phyloP scores from a whole-genome alignment of 2,329 filamentous ascomycete genomes.

The Fusarium graminum region DNA sequence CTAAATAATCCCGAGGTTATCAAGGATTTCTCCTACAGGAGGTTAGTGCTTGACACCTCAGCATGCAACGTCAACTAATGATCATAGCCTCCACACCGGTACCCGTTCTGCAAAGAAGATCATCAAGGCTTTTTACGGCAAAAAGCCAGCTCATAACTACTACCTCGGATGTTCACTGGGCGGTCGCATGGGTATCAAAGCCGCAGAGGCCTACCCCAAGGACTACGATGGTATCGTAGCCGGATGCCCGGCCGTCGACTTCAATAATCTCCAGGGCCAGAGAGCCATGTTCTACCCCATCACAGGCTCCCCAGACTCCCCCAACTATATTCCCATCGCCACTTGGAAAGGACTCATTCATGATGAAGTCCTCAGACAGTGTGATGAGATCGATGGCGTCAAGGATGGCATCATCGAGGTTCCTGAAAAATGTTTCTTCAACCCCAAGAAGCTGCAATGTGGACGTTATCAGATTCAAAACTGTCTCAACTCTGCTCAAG shows the following conservation, averaged over 20 bases:
- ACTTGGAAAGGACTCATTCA: conserved; percentile 52
- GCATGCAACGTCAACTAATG: not conserved
- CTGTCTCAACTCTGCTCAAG: conserved; percentile 19
- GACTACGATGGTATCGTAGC: conserved; percentile 67
- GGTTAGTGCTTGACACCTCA: conserved; percentile 5
- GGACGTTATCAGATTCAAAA: not conserved
- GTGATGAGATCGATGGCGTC: conserved; percentile 64
- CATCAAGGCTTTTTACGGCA: conserved; percentile 59
- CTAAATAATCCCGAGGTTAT: conserved; percentile 54
- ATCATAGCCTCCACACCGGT: conserved; percentile 6
- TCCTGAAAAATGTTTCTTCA: conserved; percentile 60
- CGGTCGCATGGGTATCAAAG: conserved; percentile 69
- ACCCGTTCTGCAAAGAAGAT: conserved; percentile 9
- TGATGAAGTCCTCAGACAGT: conserved; percentile 61
- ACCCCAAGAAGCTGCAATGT: conserved; percentile 58
- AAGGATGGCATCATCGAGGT: conserved; percentile 64
- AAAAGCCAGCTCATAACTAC: conserved; percentile 60
- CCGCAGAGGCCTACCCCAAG: conserved; percentile 64
- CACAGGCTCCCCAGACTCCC: not conserved
- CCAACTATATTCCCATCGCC: conserved; percentile 4
- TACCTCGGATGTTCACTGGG: conserved; percentile 71
- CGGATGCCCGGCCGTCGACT: conserved; percentile 62
- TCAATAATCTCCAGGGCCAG: conserved; percentile 55
- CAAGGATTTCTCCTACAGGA: conserved; percentile 54
- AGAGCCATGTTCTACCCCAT: conserved; percentile 34